Evolutionary conservation across 2,329 filamentous ascomycete species (phyloP), one percentile per base, ranked within the genome.

Genomic region (Hirsutella rhossiliensis): DNA sequence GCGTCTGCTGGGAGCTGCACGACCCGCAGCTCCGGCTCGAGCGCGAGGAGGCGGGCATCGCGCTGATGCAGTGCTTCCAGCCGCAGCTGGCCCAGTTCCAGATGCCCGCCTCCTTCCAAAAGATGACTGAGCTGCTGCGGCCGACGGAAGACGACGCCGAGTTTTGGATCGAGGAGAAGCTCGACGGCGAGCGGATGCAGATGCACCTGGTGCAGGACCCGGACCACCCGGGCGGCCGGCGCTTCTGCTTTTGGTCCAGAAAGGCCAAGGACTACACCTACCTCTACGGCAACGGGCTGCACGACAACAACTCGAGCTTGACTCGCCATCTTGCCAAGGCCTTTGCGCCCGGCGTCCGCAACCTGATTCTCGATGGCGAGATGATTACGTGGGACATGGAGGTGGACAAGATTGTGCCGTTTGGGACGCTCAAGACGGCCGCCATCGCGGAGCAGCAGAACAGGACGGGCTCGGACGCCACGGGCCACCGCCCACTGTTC

Each of bases 301-400:
- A 81, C 40, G 87, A 94, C 50, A 75, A 82, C 6, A 79, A 81
- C 36, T 82, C 84, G 8, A 80, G 88, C 7, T 62, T 97, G 43
- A 95, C 90, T 0, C 75, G 87, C 30, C 82, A 94, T 58, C 68
- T 97, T 18, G 78, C 78, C 43, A 71, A 78, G 36, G 87, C 87
- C 0, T 97, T 98, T 59, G 71, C 80, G 2, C 67, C 78, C 1
- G 80, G 82, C 2, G 87, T 97, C 1, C 73, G 82, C 15, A 96
- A 86, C 56, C 73, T 95, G 50, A 95, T 98, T 41, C 72, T 98
- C 0, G 92, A 98, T 55, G 92, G 92, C 11, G 92, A 98, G 61
- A 98, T 98, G 92, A 88, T 98, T 46, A 95, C 89, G 1, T 98
- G 92, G 92, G 87, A 97, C 57, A 85, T 88, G 48, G 78, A 82